Percentiles rank a stretch among this genome's conserved stretches.
phyloP scores from a whole-genome alignment of 257 asterid species.

The Haberlea rhodopensis region DNA sequence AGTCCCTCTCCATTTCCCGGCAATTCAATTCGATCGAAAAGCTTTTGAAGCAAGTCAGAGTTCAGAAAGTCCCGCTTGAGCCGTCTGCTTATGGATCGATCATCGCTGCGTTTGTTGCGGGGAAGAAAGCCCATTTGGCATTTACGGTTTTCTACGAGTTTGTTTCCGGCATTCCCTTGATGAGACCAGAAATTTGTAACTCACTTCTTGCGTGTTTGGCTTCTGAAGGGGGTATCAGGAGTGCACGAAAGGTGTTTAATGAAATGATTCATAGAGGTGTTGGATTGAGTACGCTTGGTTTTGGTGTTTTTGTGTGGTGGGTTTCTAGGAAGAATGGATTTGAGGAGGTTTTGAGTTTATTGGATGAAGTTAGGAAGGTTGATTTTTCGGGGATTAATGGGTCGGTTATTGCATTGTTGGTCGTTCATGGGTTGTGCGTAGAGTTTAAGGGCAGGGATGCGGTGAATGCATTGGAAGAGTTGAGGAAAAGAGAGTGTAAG shows the following conservation, averaged over 20 bases:
- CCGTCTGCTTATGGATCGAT: conserved; percentile 47
- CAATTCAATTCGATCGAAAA: conserved; percentile 56
- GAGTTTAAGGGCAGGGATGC: conserved; percentile 48
- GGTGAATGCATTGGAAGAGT: conserved; percentile 51
- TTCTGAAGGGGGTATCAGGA: conserved; percentile 47
- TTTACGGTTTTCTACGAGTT: conserved; percentile 52
- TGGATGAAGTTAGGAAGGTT: conserved; percentile 50
- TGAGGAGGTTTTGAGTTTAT: conserved; percentile 39
- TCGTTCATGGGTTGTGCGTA: conserved; percentile 62
- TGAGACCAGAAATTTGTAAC: conserved; percentile 63
- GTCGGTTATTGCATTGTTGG: conserved; percentile 59
- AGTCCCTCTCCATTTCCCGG: conserved; percentile 67
- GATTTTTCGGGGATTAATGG: conserved; percentile 57
- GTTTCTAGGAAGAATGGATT: conserved; percentile 47
- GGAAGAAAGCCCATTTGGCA: conserved; percentile 53
- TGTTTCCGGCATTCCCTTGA: conserved; percentile 27
- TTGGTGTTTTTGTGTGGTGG: conserved; percentile 79
- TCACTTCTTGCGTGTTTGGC: conserved; percentile 72
- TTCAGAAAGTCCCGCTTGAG: conserved; percentile 42
- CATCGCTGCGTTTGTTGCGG: conserved; percentile 46
- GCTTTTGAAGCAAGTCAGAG: conserved; percentile 54
- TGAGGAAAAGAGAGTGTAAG: conserved; percentile 69
- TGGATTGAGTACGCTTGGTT: conserved; percentile 60
- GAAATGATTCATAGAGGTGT: conserved; percentile 59
- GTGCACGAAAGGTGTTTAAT: conserved; percentile 60